phyloP scores from a whole-genome alignment of 108 stramenopile species.

The Asterionellopsis glacialis region DNA sequence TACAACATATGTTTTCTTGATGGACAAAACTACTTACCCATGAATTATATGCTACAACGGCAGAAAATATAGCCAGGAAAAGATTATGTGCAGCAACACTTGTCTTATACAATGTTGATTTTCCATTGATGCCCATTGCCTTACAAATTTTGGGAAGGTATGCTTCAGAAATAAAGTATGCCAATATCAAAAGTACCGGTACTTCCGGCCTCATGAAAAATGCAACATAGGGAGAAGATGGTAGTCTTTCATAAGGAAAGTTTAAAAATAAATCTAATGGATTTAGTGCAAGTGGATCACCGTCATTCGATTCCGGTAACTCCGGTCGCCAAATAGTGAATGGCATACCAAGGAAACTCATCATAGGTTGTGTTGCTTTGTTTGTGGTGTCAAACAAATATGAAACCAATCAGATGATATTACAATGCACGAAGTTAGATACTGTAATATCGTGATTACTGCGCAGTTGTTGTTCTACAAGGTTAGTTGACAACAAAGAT shows the following conservation, averaged over 20 bases:
- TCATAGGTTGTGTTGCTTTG: too few species aligned
- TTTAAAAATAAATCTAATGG: conserved; percentile 22
- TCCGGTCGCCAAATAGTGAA: conserved; percentile 17
- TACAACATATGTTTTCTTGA: too few species aligned
- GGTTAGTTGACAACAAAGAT: too few species aligned
- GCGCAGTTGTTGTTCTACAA: too few species aligned
- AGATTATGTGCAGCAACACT: conserved; percentile 44
- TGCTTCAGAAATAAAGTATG: conserved; percentile 34
- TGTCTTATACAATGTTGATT: conserved; percentile 19
- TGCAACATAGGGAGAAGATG: conserved; percentile 15
- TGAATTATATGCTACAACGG: conserved; percentile 30
- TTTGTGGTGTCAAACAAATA: too few species aligned
- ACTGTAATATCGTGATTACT: too few species aligned
- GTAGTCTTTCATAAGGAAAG: conserved; percentile 51
- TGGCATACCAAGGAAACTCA: neutral
- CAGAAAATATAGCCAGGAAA: conserved; percentile 44
- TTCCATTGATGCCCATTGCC: conserved; percentile 12
- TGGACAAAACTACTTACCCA: too few species aligned
- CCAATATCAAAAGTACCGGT: conserved; percentile 14
- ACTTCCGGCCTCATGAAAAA: conserved; percentile 34
- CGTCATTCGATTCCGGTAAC: conserved; percentile 33
- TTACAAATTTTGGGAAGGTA: neutral
- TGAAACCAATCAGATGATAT: too few species aligned
- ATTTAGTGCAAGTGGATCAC: conserved; percentile 24
- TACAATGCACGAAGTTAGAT: too few species aligned